A percentile compares a stretch with the other conserved stretches of the same genome.
Evolutionary conservation across 345 rosid genomes (phyloP).

Genomic region (Eucalyptus dawsonii): DNA sequence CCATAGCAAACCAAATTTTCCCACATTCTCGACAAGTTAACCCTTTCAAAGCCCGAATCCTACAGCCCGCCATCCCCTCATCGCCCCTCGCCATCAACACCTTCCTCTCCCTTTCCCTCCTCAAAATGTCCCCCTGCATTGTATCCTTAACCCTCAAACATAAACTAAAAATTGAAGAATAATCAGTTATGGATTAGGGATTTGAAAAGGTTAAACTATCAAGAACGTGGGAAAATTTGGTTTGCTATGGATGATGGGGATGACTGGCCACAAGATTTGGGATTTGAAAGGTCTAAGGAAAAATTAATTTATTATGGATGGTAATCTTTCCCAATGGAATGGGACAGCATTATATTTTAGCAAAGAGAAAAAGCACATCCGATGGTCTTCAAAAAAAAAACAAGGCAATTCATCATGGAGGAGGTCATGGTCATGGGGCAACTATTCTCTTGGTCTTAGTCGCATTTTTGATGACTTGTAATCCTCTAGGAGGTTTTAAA

Average conservation of each 20-base stretch:
- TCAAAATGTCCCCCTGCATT: no score
- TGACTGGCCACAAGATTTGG: no score
- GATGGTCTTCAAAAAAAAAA: accelerated
- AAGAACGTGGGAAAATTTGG: background rate
- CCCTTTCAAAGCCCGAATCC: no score
- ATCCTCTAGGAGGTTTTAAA: accelerated
- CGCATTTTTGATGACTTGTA: accelerated
- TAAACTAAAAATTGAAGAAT: no score
- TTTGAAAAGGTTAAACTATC: background rate
- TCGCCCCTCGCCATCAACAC: no score
- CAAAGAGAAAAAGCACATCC: no score
- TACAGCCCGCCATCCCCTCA: accelerated
- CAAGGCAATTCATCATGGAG: accelerated
- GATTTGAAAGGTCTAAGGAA: background rate
- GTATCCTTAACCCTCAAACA: no score
- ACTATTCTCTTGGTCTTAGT: no score
- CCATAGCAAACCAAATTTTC: background rate
- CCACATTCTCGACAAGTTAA: background rate
- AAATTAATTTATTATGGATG: no score
- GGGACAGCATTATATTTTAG: background rate
- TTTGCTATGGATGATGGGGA: background rate
- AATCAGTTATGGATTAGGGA: no score
- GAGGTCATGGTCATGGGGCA: background rate
- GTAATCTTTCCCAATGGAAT: background rate
- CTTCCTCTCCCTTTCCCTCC: no score